Percentiles rank a stretch among this genome's conserved stretches.
phyloP scores from a whole-genome alignment of 2,329 filamentous ascomycete species.

The Beauveria pseudobassiana region DNA sequence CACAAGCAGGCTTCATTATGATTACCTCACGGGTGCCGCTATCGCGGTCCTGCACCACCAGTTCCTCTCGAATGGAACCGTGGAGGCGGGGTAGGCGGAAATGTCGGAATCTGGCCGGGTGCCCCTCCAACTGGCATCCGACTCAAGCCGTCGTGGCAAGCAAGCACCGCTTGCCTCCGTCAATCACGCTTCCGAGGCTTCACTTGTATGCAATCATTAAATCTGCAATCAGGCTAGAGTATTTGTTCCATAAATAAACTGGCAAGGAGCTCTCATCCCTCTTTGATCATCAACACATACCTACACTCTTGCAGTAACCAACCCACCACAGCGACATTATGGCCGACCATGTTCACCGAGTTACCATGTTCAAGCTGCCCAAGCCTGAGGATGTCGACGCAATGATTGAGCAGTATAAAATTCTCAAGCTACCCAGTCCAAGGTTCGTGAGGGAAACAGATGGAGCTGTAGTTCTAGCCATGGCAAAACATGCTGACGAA shows the following conservation, averaged over 20 bases:
- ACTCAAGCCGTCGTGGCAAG: not conserved
- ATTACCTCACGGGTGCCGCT: no score
- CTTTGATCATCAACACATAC: not conserved
- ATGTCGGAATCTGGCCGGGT: not conserved
- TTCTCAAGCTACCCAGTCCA: constrained; percentile 32
- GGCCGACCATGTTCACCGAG: constrained; percentile 36
- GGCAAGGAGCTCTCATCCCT: not conserved
- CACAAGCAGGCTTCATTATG: no score
- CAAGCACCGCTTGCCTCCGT: not conserved
- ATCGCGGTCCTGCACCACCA: no score
- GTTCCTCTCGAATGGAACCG: no score
- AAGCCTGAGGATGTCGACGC: constrained; percentile 34
- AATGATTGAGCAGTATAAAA: constrained; percentile 38
- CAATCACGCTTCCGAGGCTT: not conserved
- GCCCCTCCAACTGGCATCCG: constrained; percentile 1
- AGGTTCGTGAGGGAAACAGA: constrained; percentile 28
- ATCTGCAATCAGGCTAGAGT: not conserved
- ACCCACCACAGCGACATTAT: constrained; percentile 16
- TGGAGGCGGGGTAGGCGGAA: not conserved
- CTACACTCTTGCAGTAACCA: not conserved
- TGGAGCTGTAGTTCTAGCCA: not conserved
- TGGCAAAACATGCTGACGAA: not conserved
- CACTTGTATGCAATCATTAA: no score
- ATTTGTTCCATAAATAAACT: not conserved
- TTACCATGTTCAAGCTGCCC: constrained; percentile 48